Percentiles rank a stretch among this genome's conserved stretches.
Conservation (phyloP, 495 filamentous ascomycete genomes). For the Peziza echinospora region DNA sequence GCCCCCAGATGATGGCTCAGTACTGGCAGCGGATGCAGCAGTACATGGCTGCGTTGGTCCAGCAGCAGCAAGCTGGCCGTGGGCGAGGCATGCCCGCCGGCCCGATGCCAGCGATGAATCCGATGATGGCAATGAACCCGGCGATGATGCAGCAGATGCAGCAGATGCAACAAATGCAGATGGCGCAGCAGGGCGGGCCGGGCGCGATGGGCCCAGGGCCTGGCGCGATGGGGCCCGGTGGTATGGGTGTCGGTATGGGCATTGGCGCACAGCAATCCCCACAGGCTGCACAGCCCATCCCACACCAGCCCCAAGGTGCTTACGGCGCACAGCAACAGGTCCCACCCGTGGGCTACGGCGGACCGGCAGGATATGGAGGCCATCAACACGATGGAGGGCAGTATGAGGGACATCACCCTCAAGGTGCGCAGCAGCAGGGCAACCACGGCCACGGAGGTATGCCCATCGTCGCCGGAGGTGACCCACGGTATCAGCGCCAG, state of each 20-base stretch:
- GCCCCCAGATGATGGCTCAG: slow-evolving; percentile 90
- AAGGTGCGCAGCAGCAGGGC: slow-evolving; percentile 26
- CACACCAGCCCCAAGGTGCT: slow-evolving; percentile 8
- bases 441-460: slow-evolving; percentile 13
- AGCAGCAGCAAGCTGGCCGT: slow-evolving; percentile 24
- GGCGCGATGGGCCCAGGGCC: slow-evolving; percentile 11
- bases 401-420: slow-evolving; percentile 45
- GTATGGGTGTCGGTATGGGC: background rate
- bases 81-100: slow-evolving; percentile 25
- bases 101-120: slow-evolving; percentile 33
- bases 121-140: slow-evolving; percentile 35
- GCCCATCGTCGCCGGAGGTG: background rate
- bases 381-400: slow-evolving; percentile 27
- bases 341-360: slow-evolving; percentile 11
- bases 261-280: slow-evolving; percentile 3
- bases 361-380: slow-evolving; percentile 7
- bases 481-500: slow-evolving; percentile 15
- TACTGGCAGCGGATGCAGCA: slow-evolving; percentile 96
- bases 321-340: slow-evolving; percentile 9
- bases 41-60: slow-evolving; percentile 72
- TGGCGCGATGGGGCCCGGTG: slow-evolving; percentile 2
- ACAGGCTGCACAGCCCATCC: slow-evolving; percentile 10
- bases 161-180: slow-evolving; percentile 46
- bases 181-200: slow-evolving; percentile 26
- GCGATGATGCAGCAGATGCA: slow-evolving; percentile 73